A percentile compares a stretch with the other conserved stretches of the same genome.
These are phyloP conservation scores for Ulota crispa DNA, from an alignment of 225 moss, liverwort and hornwort species.

Conservation along the genomic window DNA sequence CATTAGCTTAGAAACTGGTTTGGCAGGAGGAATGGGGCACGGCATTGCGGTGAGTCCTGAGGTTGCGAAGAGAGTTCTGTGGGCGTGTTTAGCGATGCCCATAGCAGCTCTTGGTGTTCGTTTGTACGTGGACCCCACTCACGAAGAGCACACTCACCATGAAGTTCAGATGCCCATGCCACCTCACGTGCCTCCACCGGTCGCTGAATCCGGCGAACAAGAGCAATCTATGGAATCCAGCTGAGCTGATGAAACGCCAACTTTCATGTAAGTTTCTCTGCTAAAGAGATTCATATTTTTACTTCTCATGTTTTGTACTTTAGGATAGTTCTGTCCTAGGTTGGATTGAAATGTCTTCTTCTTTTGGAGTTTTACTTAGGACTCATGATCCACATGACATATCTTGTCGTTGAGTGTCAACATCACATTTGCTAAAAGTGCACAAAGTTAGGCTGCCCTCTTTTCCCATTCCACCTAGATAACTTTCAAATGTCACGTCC, in stretches of 20 bases:
- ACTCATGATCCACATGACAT: background rate
- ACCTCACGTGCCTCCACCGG: slow-evolving; percentile 55
- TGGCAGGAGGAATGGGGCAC: slow-evolving; percentile 45
- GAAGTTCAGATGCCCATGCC: slow-evolving; percentile 46
- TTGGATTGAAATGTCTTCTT: background rate
- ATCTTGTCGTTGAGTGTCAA: background rate
- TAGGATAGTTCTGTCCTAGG: background rate
- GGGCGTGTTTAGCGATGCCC: slow-evolving; percentile 47
- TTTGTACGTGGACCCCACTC: slow-evolving; percentile 43
- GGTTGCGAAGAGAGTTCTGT: slow-evolving; percentile 48
- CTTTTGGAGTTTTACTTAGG: background rate
- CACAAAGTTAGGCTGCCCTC: background rate
- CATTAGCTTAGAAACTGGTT: background rate
- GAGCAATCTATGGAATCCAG: slow-evolving; percentile 38
- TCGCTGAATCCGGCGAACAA: slow-evolving; percentile 40
- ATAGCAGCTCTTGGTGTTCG: slow-evolving; percentile 44
- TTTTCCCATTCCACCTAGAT: background rate
- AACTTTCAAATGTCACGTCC: background rate
- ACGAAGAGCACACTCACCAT: slow-evolving; percentile 38
- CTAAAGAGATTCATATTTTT: background rate
- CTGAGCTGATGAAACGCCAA: slow-evolving; percentile 17
- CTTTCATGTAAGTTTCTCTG: slow-evolving; percentile 17
- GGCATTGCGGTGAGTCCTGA: slow-evolving; percentile 49
- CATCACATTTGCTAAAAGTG: background rate
- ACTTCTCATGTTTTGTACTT: background rate